Percentiles rank a stretch among this genome's conserved stretches.
phyloP scores from a whole-genome alignment of 805 yeast genomes.

The Pichia sporocuriosa region DNA sequence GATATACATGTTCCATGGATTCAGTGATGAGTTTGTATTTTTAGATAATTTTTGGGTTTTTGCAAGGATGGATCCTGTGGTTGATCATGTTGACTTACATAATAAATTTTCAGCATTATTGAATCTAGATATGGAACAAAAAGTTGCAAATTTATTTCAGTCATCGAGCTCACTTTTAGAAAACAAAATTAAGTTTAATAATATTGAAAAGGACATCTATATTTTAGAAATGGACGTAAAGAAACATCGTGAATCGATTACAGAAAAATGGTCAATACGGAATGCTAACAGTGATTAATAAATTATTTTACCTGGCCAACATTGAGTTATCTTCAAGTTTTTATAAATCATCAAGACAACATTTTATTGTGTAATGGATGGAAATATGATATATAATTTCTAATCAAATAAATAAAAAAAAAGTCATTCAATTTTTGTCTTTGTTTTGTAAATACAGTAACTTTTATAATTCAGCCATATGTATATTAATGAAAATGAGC shows the following conservation, averaged over 20 bases:
- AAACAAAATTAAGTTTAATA: background rate
- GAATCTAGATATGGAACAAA: background rate
- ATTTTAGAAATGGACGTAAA: background rate
- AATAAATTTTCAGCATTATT: background rate
- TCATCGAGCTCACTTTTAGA: background rate
- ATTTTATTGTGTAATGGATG: too few species aligned
- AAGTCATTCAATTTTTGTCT: slow-evolving; percentile 18
- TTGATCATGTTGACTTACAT: background rate
- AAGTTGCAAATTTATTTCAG: background rate
- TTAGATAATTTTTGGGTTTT: slow-evolving; percentile 7
- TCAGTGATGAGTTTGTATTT: slow-evolving; percentile 15
- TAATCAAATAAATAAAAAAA: background rate
- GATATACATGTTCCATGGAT: slow-evolving; percentile 17
- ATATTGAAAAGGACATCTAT: background rate
- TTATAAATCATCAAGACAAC: too few species aligned
- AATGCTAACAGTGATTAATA: too few species aligned
- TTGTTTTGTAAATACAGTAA: slow-evolving; percentile 17
- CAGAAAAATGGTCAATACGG: background rate
- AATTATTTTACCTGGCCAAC: too few species aligned
- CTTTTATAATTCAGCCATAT: slow-evolving; percentile 70
- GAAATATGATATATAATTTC: too few species aligned
- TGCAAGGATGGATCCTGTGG: slow-evolving; percentile 11
- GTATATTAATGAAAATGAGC: slow-evolving; percentile 69
- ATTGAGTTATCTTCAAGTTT: too few species aligned
- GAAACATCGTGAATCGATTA: background rate